Evolutionary conservation across 495 filamentous ascomycete genomes (phyloP), one percentile per base, ranked within the genome.

Genomic region (Aspergillus bridgeri): DNA sequence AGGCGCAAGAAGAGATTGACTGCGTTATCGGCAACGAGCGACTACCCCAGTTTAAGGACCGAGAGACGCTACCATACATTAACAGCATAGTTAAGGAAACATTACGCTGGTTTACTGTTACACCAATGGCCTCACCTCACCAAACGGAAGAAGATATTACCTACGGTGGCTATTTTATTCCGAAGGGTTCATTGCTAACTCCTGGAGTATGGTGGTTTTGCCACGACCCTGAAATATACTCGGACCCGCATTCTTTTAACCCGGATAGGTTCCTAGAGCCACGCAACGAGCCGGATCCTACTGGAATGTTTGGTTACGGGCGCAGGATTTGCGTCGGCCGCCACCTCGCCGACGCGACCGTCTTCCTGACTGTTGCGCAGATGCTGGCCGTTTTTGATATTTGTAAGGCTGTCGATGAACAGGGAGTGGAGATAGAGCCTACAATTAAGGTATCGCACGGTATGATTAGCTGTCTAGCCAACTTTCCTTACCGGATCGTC

Each of bases 1-100:
- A 77, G 23, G 83, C 83, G 3, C 83, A 83, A 59, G 79, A 73
- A 7, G 84, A 89, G 61, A 68, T 89, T 43, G 83, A 87, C 61
- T 58, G 64, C 13, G 76, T 85, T 3, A 61, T 83, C 9, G 80
- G 81, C 0, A 53, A 21, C 11, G 23, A 42, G 8, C 51, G 58
- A 13, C 63, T 76, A 6, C 69, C 70, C 1, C 54, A 53, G 21
- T 60, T 65, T 25, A 53, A 54, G 0, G 70, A 77, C 44, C 65
- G 68, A 3, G 58, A 57, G 11, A 59, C 66, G 0, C 58, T 81
- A 3, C 78, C 76, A 0, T 81, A 81, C 46, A 59, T 78, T 20
- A 52, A 75, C 33, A 76, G 71, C 5, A 33, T 79, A 2, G 65
- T 77, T 3, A 78, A 76, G 53, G 78, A 81, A 48, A 63, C 62